Conservation (phyloP, 2,329 filamentous ascomycete species). For the Fusarium sp. region DNA sequence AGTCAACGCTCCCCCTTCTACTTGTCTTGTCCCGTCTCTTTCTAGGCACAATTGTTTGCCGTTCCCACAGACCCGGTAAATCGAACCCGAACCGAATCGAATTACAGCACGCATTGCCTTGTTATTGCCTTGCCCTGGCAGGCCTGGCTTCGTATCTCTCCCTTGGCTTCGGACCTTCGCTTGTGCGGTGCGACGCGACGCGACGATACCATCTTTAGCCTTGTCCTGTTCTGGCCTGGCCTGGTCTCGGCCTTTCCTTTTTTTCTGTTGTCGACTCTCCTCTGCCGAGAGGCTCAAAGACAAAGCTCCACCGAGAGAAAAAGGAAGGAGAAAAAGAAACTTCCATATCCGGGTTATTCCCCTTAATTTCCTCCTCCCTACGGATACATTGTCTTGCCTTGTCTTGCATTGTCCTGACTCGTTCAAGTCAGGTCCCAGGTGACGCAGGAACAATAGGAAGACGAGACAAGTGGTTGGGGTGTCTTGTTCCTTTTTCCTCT, state of each 20-base stretch:
- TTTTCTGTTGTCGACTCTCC: background rate
- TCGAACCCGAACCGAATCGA: background rate
- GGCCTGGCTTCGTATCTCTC: slow-evolving; percentile 5
- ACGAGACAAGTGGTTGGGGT: background rate
- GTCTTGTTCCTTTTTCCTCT: background rate
- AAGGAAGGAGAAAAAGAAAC: slow-evolving; percentile 5
- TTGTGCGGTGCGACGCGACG: background rate
- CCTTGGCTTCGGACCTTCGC: background rate
- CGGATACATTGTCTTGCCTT: too few relatives aligned
- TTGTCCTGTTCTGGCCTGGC: background rate
- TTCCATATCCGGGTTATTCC: slow-evolving; percentile 34
- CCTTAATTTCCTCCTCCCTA: background rate
- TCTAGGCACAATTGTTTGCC: slow-evolving; percentile 39
- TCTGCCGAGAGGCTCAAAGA: too few relatives aligned
- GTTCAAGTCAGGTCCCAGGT: slow-evolving; percentile 1
- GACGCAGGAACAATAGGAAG: slow-evolving; percentile 1
- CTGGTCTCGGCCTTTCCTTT: background rate
- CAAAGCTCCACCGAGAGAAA: background rate
- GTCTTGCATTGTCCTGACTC: slow-evolving; percentile 17
- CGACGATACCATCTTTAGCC: background rate
- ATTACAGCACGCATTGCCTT: background rate
- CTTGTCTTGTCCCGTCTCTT: slow-evolving; percentile 17
- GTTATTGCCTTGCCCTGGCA: slow-evolving; percentile 1
- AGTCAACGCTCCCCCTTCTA: slow-evolving; percentile 45
- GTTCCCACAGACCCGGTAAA: slow-evolving; percentile 31